Evolutionary conservation across 176 grass and related monocot species (phyloP).

Genomic region (Themeda triandra): DNA sequence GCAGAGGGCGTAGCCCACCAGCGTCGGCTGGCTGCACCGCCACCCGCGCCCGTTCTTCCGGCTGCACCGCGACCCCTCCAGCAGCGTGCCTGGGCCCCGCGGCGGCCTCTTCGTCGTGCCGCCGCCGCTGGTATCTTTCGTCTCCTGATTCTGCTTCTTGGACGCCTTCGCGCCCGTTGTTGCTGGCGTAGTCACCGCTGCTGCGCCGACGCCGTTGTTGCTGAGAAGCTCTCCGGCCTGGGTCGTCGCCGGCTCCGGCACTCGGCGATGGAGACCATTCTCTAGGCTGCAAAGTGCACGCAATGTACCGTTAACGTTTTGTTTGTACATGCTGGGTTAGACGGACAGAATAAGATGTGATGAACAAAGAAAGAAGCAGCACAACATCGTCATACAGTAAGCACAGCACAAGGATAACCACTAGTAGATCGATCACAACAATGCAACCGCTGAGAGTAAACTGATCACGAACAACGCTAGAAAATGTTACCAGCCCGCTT

Average conservation of each 20-base stretch:
- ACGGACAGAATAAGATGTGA: background rate
- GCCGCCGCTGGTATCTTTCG: background rate
- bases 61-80: conserved; percentile 89
- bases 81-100: conserved; percentile 38
- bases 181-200: background rate
- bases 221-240: background rate
- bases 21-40: conserved; percentile 87
- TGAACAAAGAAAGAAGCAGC: background rate
- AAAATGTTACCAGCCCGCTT: background rate
- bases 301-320: background rate
- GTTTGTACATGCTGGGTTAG: background rate
- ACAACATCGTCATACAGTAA: background rate
- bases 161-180: background rate
- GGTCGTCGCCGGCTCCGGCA: background rate
- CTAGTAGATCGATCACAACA: background rate
- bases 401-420: background rate
- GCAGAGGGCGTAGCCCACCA: conserved; percentile 86
- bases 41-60: conserved; percentile 93
- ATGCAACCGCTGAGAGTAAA: background rate
- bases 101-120: conserved; percentile 22
- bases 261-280: conserved; percentile 16
- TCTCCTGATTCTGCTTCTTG: conserved; percentile 29
- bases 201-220: background rate
- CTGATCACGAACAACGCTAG: background rate
- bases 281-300: conserved; percentile 28